Conservation (phyloP, 2,329 filamentous ascomycete species). For the Xylaria sp. region DNA sequence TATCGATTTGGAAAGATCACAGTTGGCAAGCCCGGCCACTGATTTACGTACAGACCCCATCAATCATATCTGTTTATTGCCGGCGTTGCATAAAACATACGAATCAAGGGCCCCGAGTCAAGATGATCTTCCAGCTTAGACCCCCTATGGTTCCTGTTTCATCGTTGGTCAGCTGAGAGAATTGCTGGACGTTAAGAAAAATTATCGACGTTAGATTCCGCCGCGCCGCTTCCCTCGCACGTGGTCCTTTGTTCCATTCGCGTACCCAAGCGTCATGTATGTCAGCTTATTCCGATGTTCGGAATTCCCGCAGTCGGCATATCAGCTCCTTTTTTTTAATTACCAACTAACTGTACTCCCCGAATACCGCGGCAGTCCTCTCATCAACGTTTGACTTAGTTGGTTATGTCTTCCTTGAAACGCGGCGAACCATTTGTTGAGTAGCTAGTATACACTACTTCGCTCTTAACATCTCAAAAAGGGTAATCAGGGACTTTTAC, state of each 20-base stretch:
- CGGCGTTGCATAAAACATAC: constrained; percentile 5
- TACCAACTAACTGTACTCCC: background rate
- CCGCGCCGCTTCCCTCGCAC: background rate
- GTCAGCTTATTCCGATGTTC: constrained; percentile 15
- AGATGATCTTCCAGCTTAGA: background rate
- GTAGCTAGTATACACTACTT: too few relatives aligned
- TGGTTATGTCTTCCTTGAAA: background rate
- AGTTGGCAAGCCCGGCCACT: background rate
- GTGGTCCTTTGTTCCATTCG: constrained; percentile 8
- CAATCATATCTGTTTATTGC: background rate
- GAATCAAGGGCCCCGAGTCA: background rate
- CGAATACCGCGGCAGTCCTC: background rate
- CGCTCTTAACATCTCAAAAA: background rate
- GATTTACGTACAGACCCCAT: constrained; percentile 13
- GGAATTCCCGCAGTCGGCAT: background rate
- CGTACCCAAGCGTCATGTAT: background rate
- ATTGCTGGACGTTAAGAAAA: background rate
- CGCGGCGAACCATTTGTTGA: background rate
- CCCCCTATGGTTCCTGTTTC: background rate
- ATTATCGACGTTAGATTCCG: background rate
- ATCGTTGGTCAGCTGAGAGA: constrained; percentile 14
- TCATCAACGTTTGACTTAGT: background rate
- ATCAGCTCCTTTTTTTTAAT: background rate
- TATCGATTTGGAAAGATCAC: constrained; percentile 21
- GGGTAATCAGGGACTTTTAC: constrained; percentile 25